Evolutionary conservation across 108 stramenopile species (phyloP), one percentile per base, ranked within the genome.

Genomic region (Cyclotella baltica): DNA sequence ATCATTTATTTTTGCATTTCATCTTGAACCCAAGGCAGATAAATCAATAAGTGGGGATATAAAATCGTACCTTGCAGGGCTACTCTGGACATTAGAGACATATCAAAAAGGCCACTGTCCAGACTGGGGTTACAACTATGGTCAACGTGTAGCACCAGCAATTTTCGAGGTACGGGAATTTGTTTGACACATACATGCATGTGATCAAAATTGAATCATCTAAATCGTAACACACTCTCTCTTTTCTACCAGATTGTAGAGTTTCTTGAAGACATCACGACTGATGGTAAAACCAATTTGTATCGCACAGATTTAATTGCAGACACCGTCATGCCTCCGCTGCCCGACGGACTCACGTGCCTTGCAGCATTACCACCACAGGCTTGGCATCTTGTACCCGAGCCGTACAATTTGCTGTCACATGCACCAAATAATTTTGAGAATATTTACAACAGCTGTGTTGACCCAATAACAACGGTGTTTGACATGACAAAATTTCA

Each of bases 71-170:
- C 83, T 96, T 34, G 83, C 67, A 35, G 95, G 96, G 8, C 50
- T 97, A 1, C 63, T 97, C 4, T 97, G 94, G 96, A 94, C 89
- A 62, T 59, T 97, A 40, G 90, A 95, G 56, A 94, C 90, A 0
- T 93, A 92, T 75, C 89, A 86, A 68, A 85, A 92, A 57, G 93
- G 93, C 10, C 70, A 82, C 34, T 89, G 89, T 55, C 62, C 78
- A n/a, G 83, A 92, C 73, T 96, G 89, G 46, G 81, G 74, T 5
- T 96, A 86, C 70, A 88, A 92, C 62, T 96, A 96, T 64, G 95
- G 92, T 5, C 81, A 73, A 16, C 81, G 87, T 2, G 28, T 83
- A 27, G 75, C 91, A 16, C 92, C 91, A 52, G 72, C 85, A 15
- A 83, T 88, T 53, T 70, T 38, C 18, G 73, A 81, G 67, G 73